A percentile compares a stretch with the other conserved stretches of the same genome.
These are phyloP conservation scores for Chytriomyces hyalinus DNA, from an alignment of 192 early-diverging fungal species.

Conservation along the genomic window DNA sequence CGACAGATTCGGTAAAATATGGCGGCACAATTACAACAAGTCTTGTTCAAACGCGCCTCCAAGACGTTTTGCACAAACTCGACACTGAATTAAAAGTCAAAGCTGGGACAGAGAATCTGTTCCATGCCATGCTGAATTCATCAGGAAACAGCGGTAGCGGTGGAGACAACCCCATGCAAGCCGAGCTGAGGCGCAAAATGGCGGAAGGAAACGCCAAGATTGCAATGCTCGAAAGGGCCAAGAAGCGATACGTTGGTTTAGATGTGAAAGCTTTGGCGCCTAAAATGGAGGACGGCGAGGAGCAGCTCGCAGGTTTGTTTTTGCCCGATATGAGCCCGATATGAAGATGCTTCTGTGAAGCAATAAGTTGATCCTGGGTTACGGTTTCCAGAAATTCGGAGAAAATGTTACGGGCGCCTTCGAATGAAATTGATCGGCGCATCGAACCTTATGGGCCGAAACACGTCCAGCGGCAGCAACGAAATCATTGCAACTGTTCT, in stretches of 20 bases:
- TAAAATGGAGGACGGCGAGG: conserved; percentile 61
- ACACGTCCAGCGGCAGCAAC: conserved; percentile 46
- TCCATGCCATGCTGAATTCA: conserved; percentile 34
- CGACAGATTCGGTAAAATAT: conserved; percentile 48
- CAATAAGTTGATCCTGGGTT: not conserved
- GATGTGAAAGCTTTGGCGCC: conserved; percentile 30
- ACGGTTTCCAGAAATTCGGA: conserved; percentile 30
- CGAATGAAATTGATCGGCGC: conserved; percentile 42
- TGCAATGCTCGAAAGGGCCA: not conserved
- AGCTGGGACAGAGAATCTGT: conserved; percentile 77
- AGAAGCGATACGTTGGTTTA: conserved; percentile 40
- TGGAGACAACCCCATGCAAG: conserved; percentile 25
- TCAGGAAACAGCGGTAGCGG: not conserved
- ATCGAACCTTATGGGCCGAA: conserved; percentile 50
- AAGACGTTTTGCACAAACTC: conserved; percentile 90
- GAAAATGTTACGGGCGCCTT: conserved; percentile 43
- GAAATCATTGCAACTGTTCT: conserved; percentile 79
- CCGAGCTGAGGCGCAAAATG: conserved; percentile 44
- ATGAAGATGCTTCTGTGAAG: conserved; percentile 38
- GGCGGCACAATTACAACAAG: conserved; percentile 53
- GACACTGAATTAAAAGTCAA: conserved; percentile 90
- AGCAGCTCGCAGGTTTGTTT: conserved; percentile 80
- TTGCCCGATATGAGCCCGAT: conserved; percentile 76
- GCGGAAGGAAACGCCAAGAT: conserved; percentile 45
- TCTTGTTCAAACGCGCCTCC: conserved; percentile 72